Base-by-base conservation (phyloP, 306 rosid species). In the Rosa lucieae region DNA sequence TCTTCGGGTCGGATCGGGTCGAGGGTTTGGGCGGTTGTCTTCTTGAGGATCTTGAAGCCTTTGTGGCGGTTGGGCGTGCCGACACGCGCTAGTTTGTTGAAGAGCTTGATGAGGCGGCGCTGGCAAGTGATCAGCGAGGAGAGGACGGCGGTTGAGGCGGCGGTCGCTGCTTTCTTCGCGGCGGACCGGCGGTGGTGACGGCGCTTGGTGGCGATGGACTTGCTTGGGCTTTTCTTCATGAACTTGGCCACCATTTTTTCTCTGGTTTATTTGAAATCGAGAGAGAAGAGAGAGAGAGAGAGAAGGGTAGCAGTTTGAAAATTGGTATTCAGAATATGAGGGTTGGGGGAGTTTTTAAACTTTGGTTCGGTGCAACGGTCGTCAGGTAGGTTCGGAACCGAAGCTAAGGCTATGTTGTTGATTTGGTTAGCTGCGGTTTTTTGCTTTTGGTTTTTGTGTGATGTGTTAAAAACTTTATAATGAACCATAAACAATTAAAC, bases 291-390 rank as follows among this genome's bases (percentile, higher is more conserved):
- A 8, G 65, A 11, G 11, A 62, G 42, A 35, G 49, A 69, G 61
- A 21, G 51, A 73, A 15, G 18, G n/a, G n/a, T n/a, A n/a, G 69
- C 32, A 42, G 32, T 71, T 40, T 44, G 73, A 58, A 70, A 71
- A 13, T 5, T 49, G 82, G 26, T 37, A 61, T 10, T 15, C 46
- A 56, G 46, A n/a, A 15, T 10, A 32, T 74, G 20, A 70, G 18
- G 53, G 4, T 10, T 17, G 0, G 8, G 63, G 7, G 72, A 3
- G 39, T 21, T 58, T 86, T 92, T 84, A 85, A 90, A 85, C 40
- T 63, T 85, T 18, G 97, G 90, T 86, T 85, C 77, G 97, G 95
- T 73, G 70, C 67, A 94, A 94, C 99, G 99, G 97, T 94, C 89
- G 74, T 20, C 9, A 69, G 75, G 18, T 55, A 81, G 94, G 86